Percentiles rank a stretch among this genome's conserved stretches.
Evolutionary conservation across 108 stramenopile species (phyloP).

Genomic region (Cyclotella sp.): DNA sequence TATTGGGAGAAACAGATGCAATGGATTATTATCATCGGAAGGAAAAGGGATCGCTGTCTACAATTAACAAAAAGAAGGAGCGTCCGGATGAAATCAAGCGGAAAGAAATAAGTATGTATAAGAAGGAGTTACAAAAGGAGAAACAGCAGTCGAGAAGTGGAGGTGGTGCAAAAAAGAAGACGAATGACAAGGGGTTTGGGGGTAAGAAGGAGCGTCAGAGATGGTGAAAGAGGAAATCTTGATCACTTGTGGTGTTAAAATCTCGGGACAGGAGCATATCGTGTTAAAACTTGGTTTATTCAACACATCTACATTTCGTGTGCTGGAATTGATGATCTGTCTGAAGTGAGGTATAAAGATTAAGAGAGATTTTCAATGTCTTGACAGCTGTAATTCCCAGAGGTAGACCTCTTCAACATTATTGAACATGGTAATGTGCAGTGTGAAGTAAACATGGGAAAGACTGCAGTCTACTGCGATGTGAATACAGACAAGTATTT

Average conservation of each 20-base stretch:
- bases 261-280: not conserved
- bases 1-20: slow-evolving; percentile 80
- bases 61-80: slow-evolving; percentile 66
- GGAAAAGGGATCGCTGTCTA: slow-evolving; percentile 58
- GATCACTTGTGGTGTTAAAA: not conserved
- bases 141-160: slow-evolving; percentile 34
- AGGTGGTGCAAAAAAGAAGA: slow-evolving; percentile 31
- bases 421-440: no score
- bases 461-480: no score
- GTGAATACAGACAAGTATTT: no score
- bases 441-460: no score
- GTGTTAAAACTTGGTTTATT: not conserved
- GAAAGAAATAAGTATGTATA: slow-evolving; percentile 78
- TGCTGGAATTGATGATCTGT: no score
- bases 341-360: no score
- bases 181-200: slow-evolving; percentile 39
- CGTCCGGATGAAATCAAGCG: slow-evolving; percentile 87
- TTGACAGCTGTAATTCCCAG: no score
- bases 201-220: slow-evolving; percentile 43
- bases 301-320: no score
- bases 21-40: slow-evolving; percentile 80
- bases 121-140: slow-evolving; percentile 72
- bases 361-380: no score
- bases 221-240: not conserved
- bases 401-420: no score